These are phyloP conservation scores for Bryum argenteum DNA, from an alignment of 225 moss, liverwort and hornwort species.

Conservation along the genomic window DNA sequence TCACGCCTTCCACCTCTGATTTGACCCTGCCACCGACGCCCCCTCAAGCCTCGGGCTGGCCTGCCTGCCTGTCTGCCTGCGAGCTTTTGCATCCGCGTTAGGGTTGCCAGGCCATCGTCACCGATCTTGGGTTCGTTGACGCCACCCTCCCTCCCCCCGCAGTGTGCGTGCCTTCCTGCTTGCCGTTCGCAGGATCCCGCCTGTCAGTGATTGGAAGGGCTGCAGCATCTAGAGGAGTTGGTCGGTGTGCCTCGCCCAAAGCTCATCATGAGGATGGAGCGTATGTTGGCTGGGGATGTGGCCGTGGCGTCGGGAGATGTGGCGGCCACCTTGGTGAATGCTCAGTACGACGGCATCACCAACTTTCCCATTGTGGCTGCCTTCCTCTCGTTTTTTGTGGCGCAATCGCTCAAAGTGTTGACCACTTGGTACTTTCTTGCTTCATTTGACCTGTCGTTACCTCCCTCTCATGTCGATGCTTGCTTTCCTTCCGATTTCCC, in stretches of 20 bases:
- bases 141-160: neutral
- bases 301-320: slow-evolving; percentile 37
- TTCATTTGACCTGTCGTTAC: slow-evolving; percentile 17
- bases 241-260: neutral
- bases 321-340: slow-evolving; percentile 43
- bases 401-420: slow-evolving; percentile 92
- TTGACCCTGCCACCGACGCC: neutral
- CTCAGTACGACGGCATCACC: slow-evolving; percentile 65
- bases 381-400: slow-evolving; percentile 85
- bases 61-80: neutral
- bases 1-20: neutral
- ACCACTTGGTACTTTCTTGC: slow-evolving; percentile 78
- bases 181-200: neutral
- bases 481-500: slow-evolving; percentile 10
- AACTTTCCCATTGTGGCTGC: slow-evolving; percentile 94
- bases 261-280: slow-evolving; percentile 45
- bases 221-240: neutral
- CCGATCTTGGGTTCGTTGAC: neutral
- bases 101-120: neutral
- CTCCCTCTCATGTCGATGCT: slow-evolving; percentile 21
- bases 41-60: neutral
- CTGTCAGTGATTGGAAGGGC: neutral
- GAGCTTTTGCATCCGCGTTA: neutral
- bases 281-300: slow-evolving; percentile 46
- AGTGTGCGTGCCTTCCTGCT: neutral